These are phyloP conservation scores for Pinus albicaulis DNA, from an alignment of 75 land plant species.

Conservation along the genomic window DNA sequence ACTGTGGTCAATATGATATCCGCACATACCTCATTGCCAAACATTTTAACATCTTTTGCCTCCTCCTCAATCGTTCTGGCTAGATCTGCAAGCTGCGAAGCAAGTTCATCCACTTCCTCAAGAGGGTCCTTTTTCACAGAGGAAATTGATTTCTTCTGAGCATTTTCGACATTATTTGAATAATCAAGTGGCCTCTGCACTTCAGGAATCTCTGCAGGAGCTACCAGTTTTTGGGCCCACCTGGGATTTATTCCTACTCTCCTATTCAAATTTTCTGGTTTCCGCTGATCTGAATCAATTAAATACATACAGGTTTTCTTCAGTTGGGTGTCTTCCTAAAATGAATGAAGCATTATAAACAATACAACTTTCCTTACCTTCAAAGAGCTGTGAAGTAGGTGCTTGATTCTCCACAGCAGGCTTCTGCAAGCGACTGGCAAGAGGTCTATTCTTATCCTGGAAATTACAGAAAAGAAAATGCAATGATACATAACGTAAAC, in stretches of 20 bases:
- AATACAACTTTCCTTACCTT: neutral
- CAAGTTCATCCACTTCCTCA: constrained; percentile 9
- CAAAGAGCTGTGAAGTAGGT: constrained; percentile 1
- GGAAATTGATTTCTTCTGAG: neutral
- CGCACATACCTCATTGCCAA: constrained; percentile 1
- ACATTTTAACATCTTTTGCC: constrained; percentile 8
- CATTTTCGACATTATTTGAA: neutral
- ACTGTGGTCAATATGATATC: neutral
- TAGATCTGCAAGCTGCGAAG: constrained; percentile 8
- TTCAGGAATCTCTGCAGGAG: constrained; percentile 4
- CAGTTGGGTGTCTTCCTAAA: neutral
- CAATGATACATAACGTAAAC: neutral
- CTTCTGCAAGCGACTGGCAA: neutral
- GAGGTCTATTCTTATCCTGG: constrained; percentile 7
- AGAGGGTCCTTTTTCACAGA: constrained; percentile 2
- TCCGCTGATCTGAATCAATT: neutral
- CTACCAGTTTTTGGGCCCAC: constrained; percentile 1
- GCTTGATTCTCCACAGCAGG: neutral
- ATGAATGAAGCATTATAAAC: neutral
- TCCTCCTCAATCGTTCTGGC: neutral
- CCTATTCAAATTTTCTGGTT: neutral
- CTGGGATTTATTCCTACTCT: constrained; percentile 3
- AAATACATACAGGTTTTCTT: too few species aligned
- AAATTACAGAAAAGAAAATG: neutral
- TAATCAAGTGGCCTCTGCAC: neutral